Conservation (phyloP, 306 rosid genomes). For the Alnus rubra region DNA sequence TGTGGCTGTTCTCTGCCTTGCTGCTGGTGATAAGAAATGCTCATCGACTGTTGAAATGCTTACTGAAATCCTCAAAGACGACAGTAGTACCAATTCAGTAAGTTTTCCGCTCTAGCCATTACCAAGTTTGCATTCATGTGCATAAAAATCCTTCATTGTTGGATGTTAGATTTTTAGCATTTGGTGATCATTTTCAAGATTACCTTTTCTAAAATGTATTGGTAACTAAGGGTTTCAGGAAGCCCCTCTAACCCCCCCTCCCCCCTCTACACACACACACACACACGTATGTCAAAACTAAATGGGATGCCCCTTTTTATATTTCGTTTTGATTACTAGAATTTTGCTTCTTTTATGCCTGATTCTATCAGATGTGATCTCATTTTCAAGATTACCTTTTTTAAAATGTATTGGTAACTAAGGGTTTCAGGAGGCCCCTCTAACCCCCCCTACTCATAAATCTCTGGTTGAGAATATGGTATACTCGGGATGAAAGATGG, state of each 20-base stretch:
- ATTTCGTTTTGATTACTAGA: neutral
- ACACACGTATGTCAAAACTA: neutral
- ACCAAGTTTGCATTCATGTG: neutral
- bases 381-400: neutral
- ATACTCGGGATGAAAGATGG: neutral
- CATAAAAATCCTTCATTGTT: neutral
- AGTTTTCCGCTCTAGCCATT: constrained; percentile 14
- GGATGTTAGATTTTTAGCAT: neutral
- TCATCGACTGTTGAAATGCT: constrained; percentile 93
- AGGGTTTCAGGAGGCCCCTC: neutral
- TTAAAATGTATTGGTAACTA: neutral
- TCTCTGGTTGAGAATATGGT: neutral
- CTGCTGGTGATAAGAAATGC: constrained; percentile 89
- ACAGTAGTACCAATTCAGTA: constrained; percentile 81
- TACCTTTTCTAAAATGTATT: neutral
- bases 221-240: neutral
- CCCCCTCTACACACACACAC: too few species aligned
- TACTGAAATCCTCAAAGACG: constrained; percentile 82
- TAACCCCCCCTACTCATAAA: neutral
- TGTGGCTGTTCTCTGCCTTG: constrained; percentile 96
- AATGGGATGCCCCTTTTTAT: neutral
- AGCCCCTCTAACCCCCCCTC: neutral
- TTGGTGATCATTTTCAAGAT: neutral
- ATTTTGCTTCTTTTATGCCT: neutral
- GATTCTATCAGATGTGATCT: neutral